Evolutionary conservation across 129 eudicot genomes (phyloP).

Genomic region (Flaveria trinervia): DNA sequence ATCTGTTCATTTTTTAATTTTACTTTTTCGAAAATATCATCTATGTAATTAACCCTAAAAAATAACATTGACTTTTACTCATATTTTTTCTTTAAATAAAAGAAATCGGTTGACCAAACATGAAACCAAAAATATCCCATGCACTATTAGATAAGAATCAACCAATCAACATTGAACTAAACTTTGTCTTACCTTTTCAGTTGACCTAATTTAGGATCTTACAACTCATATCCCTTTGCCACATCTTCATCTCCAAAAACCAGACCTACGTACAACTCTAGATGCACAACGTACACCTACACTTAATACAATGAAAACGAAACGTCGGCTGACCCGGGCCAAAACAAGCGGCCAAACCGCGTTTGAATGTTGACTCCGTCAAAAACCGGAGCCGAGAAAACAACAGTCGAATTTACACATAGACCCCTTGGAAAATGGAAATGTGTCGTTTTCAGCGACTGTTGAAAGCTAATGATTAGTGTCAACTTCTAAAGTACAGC

Average conservation of each 20-base stretch:
- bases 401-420: constrained; percentile 27
- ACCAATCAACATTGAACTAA: constrained; percentile 7
- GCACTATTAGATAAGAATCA: constrained; percentile 17
- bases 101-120: constrained; percentile 15
- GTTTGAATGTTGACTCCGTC: constrained; percentile 34
- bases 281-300: not conserved
- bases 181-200: constrained; percentile 36
- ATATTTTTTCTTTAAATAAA: not conserved
- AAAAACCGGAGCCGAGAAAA: constrained; percentile 40
- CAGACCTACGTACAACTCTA: constrained; percentile 16
- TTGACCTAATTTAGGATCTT: constrained; percentile 19
- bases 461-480: constrained; percentile 40
- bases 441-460: constrained; percentile 36
- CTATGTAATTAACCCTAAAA: no score
- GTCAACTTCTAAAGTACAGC: constrained; percentile 40
- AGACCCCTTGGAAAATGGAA: constrained; percentile 29
- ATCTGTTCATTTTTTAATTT: no score
- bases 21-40: no score
- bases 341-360: constrained; percentile 32
- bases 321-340: constrained; percentile 32
- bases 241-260: not conserved
- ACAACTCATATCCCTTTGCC: constrained; percentile 9
- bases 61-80: not conserved
- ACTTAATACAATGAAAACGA: not conserved
- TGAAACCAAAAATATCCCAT: not conserved